Evolutionary conservation across 2,329 filamentous ascomycete genomes (phyloP).

Genomic region (Exophiala phaeomuriformis): DNA sequence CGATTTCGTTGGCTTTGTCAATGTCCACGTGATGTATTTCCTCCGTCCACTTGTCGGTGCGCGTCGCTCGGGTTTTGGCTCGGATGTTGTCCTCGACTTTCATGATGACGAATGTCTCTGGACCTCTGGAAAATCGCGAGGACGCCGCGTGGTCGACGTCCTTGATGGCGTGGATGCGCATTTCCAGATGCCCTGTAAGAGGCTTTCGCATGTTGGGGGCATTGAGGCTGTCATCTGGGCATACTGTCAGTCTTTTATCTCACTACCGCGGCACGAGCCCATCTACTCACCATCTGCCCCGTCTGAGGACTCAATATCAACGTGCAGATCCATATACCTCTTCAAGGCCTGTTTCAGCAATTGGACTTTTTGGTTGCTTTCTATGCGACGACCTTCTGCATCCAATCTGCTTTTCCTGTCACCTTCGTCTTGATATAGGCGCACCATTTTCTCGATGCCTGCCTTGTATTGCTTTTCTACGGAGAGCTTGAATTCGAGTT

Average conservation of each 20-base stretch:
- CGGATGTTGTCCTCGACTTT: conserved; percentile 95
- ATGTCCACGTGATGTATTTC: conserved; percentile 89
- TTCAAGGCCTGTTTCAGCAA: conserved; percentile 92
- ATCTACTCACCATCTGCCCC: conserved; percentile 64
- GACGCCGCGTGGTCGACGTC: conserved; percentile 88
- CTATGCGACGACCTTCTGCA: conserved; percentile 78
- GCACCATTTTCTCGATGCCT: conserved; percentile 98
- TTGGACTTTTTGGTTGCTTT: conserved; percentile 97
- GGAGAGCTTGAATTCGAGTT: conserved; percentile 97
- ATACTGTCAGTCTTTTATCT: conserved; percentile 6
- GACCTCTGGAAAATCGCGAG: conserved; percentile 76
- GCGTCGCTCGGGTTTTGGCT: conserved; percentile 74
- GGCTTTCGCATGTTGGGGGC: conserved; percentile 91
- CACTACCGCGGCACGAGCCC: not conserved
- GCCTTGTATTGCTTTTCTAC: conserved; percentile 99
- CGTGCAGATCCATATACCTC: conserved; percentile 93
- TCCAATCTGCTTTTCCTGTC: conserved; percentile 93
- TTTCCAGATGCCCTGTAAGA: conserved; percentile 80
- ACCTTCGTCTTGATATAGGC: conserved; percentile 93
- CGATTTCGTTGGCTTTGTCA: conserved; percentile 97
- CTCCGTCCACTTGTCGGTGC: conserved; percentile 84
- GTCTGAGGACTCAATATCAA: conserved; percentile 77
- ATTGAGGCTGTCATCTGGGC: conserved; percentile 86
- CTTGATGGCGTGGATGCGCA: conserved; percentile 80
- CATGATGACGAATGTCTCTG: conserved; percentile 90